Evolutionary conservation across 805 yeast species (phyloP), one percentile per base, ranked within the genome.

Genomic region (Myxozyma sirexii): DNA sequence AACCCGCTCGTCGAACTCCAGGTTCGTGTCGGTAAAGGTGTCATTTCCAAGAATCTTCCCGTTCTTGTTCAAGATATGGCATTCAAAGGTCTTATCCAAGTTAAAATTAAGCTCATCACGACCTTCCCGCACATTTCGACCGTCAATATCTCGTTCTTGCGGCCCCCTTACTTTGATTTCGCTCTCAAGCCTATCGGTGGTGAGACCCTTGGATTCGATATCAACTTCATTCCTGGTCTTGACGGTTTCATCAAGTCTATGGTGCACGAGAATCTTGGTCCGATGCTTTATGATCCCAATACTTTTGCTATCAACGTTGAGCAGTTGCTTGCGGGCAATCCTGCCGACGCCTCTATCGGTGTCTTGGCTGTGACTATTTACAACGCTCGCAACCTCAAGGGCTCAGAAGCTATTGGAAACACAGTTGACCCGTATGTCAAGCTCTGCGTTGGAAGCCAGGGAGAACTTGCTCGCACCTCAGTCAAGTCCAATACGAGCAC

Each of bases 121-220:
- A 80, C 89, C 8, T 91, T 88, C 75, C 99, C 99, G 2, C 98
- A 94, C 75, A 79, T 94, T 62, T 96, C 94, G 73, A 92, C 97
- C 0, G 85, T 91, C 23, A 92, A 88, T 70, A 83, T 94, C 31
- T 86, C 96, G 17, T 76, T 96, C 66, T 77, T 91, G 75, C 93
- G 90, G 60, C 86, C 94, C 38, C 97, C 98, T 7, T 82, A 86
- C 66, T 83, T 93, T 73, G 99, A 96, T 74, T 94, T 92, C 72
- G 82, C 84, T 56, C 81, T 90, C 46, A 85, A 82, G 66, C 82
- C 87, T n/a, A 79, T 88, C 53, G 97, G 97, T 62, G 92, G 92
- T 67, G 79, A 89, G 31, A 77, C 87, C 19, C 87, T 93, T 74
- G 88, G 92, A 60, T 87, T 96, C 86, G 99, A 94, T 74, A 74